phyloP scores from a whole-genome alignment of 129 eudicot genomes.

The Pittosporum tobira region DNA sequence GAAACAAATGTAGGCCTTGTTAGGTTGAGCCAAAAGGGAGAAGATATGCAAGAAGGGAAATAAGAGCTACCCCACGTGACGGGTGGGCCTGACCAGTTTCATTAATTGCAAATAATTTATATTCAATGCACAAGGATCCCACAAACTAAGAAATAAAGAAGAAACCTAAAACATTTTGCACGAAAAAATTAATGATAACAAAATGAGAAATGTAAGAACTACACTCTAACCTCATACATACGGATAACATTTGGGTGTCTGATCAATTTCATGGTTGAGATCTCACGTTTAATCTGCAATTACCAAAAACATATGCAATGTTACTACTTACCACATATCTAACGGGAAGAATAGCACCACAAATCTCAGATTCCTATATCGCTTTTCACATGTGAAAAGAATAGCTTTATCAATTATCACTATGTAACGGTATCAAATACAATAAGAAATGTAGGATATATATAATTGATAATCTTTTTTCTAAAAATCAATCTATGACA shows the following conservation, averaged over 20 bases:
- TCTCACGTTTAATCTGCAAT: conserved; percentile 97
- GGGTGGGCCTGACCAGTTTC: too few relatives aligned
- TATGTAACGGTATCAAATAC: not conserved
- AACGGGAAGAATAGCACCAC: not conserved
- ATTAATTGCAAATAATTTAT: too few relatives aligned
- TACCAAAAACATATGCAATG: not conserved
- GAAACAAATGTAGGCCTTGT: not conserved
- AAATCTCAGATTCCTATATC: not conserved
- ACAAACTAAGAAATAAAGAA: not conserved
- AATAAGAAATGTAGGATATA: not conserved
- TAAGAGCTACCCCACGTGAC: too few relatives aligned
- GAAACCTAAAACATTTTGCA: not conserved
- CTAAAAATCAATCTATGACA: too few relatives aligned
- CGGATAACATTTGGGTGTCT: conserved; percentile 95
- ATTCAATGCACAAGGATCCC: too few relatives aligned
- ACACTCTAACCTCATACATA: conserved; percentile 63
- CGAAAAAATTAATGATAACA: not conserved
- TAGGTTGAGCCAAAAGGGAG: too few relatives aligned
- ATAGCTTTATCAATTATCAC: not conserved
- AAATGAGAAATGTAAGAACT: not conserved
- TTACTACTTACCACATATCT: not conserved
- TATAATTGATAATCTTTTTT: too few relatives aligned
- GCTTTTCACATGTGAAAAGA: not conserved
- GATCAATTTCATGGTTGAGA: conserved; percentile 85
- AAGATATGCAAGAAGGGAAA: not conserved